Percentiles rank a stretch among this genome's conserved stretches.
Conservation (phyloP, 257 asterid genomes). For the Cynanchum wilfordii region DNA sequence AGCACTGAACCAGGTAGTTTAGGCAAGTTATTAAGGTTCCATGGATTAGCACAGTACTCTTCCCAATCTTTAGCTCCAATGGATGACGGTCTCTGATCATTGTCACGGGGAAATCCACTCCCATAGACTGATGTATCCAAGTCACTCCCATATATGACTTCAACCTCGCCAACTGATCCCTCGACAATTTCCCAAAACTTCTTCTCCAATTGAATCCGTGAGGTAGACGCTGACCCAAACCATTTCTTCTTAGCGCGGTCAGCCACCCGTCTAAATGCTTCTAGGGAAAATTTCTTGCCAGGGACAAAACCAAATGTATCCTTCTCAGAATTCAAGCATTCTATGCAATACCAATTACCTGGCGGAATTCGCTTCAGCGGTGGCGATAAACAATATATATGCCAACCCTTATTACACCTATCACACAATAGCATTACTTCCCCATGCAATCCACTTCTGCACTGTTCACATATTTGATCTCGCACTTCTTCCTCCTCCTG, state of each 20-base stretch:
- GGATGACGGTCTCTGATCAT: constrained; percentile 45
- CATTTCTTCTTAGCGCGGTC: constrained; percentile 82
- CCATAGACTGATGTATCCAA: constrained; percentile 87
- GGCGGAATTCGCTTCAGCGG: constrained; percentile 73
- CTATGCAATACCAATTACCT: constrained; percentile 95
- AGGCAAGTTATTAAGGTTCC: constrained; percentile 95
- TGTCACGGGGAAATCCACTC: constrained; percentile 81
- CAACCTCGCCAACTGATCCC: constrained; percentile 87
- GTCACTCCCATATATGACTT: constrained; percentile 93
- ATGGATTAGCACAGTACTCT: constrained; percentile 72
- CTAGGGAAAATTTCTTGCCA: constrained; percentile 70
- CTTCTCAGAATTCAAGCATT: constrained; percentile 84
- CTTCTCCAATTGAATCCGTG: constrained; percentile 72
- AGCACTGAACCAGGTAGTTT: constrained; percentile 90
- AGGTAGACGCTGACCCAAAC: constrained; percentile 67
- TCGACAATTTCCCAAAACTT: constrained; percentile 96
- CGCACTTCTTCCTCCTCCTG: constrained; percentile 37
- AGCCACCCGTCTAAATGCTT: constrained; percentile 82
- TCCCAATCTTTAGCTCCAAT: constrained; percentile 65
- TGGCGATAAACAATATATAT: constrained; percentile 84
- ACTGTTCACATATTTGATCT: constrained; percentile 91
- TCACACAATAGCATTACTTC: constrained; percentile 96
- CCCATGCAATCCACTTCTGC: constrained; percentile 90
- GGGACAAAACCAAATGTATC: constrained; percentile 90
- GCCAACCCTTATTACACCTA: constrained; percentile 97